Percentiles rank a stretch among this genome's conserved stretches.
phyloP scores from a whole-genome alignment of 768 basidiomycete species.

The Termitomyces sp. region DNA sequence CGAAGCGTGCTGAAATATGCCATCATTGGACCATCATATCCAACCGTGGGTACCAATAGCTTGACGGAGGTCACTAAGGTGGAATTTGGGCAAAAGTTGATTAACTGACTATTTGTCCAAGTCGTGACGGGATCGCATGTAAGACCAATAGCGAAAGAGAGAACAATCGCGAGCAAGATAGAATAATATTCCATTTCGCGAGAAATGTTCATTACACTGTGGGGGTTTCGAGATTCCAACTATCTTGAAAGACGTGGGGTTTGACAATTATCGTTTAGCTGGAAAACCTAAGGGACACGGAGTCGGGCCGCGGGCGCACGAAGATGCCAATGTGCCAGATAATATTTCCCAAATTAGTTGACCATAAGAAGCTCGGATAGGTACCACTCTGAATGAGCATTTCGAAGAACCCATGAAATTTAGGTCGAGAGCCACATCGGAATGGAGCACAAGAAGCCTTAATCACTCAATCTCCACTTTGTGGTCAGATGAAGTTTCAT shows the following conservation, averaged over 20 bases:
- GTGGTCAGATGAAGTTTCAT: background rate
- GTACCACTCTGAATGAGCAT: background rate
- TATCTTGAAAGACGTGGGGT: conserved; percentile 1
- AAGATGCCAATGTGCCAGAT: background rate
- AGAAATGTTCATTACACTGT: background rate
- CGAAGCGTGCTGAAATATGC: background rate
- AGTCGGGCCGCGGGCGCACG: background rate
- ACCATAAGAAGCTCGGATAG: background rate
- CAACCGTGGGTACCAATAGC: background rate
- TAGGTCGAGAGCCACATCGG: background rate
- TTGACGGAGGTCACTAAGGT: background rate
- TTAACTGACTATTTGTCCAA: background rate
- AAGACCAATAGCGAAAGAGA: background rate
- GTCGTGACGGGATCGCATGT: background rate
- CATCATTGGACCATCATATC: background rate
- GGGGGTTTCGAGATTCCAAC: background rate
- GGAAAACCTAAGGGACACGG: conserved; percentile 5
- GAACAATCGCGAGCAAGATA: too few relatives aligned
- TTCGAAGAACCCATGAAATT: background rate
- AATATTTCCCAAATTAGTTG: background rate
- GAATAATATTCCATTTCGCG: conserved; percentile 3
- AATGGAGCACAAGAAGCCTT: background rate
- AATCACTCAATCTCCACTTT: background rate
- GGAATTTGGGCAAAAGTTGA: background rate
- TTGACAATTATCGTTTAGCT: background rate